Percentiles rank a stretch among this genome's conserved stretches.
Conservation (phyloP, 23 red algal species). For the Gracilaria caudata region DNA sequence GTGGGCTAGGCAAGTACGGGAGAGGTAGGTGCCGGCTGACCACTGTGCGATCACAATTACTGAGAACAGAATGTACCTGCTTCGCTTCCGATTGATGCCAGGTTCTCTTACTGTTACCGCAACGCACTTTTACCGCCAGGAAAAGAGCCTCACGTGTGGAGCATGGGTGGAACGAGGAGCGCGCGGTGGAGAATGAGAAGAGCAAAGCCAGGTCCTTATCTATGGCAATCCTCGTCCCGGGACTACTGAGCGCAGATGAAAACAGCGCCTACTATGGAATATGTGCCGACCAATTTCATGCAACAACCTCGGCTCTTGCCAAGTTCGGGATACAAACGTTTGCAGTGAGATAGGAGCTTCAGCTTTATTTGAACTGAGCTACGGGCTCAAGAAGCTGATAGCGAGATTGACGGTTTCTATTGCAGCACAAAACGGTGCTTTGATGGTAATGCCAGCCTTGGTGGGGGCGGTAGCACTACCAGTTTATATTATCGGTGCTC, state of each 20-base stretch:
- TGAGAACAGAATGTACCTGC: conserved; percentile 52
- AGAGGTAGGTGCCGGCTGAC: conserved; percentile 25
- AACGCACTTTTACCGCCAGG: conserved; percentile 48
- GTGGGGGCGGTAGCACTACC: conserved; percentile 67
- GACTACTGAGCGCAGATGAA: conserved; percentile 42
- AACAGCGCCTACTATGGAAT: conserved; percentile 57
- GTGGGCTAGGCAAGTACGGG: conserved; percentile 36
- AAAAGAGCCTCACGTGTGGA: conserved; percentile 56
- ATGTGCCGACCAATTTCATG: conserved; percentile 63
- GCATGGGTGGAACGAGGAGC: conserved; percentile 58
- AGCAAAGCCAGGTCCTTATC: conserved; percentile 47
- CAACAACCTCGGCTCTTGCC: not conserved
- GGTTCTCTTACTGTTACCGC: conserved; percentile 65
- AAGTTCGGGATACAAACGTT: conserved; percentile 47
- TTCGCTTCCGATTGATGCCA: conserved; percentile 58
- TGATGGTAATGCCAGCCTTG: conserved; percentile 50
- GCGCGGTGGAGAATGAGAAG: conserved; percentile 23
- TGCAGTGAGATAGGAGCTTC: conserved; percentile 61
- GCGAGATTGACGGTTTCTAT: conserved; percentile 59
- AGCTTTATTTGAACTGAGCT: conserved; percentile 66
- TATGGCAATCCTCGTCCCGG: conserved; percentile 64
- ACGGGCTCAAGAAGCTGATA: conserved; percentile 45
- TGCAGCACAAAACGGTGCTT: conserved; percentile 55
- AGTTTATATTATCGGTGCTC: conserved; percentile 54
- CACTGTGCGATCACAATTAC: conserved; percentile 55